These are phyloP conservation scores for Biancaea sappan DNA, from an alignment of 306 rosid species.

Conservation along the genomic window DNA sequence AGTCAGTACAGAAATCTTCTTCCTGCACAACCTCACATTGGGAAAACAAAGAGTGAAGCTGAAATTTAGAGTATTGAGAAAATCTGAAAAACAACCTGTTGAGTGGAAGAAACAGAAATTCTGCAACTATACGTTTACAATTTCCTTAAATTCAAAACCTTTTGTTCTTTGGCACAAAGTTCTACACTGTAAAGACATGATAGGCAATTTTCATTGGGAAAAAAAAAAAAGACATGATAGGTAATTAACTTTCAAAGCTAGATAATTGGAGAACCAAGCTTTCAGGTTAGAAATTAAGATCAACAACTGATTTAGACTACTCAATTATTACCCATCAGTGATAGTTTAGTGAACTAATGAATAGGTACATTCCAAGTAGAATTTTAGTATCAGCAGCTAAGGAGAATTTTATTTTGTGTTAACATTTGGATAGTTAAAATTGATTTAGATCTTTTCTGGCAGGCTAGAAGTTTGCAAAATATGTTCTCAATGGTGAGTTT, in stretches of 20 bases:
- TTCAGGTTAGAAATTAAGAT: constrained; percentile 5
- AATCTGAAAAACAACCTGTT: constrained; percentile 16
- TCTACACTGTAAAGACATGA: neutral
- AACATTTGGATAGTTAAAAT: neutral
- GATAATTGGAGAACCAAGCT: constrained; percentile 8
- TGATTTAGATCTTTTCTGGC: neutral
- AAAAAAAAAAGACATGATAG: neutral
- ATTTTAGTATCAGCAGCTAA: neutral
- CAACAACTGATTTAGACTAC: neutral
- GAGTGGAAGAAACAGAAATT: constrained; percentile 7
- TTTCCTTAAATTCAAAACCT: neutral
- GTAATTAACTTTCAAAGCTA: neutral
- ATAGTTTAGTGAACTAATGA: neutral
- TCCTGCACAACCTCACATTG: neutral
- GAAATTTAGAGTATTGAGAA: constrained; percentile 9
- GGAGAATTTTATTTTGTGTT: neutral
- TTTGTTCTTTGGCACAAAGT: neutral
- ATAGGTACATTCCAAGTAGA: neutral
- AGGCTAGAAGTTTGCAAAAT: neutral
- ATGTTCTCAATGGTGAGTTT: neutral
- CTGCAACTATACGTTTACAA: neutral
- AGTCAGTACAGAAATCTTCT: neutral
- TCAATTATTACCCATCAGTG: neutral
- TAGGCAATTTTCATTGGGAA: no score
- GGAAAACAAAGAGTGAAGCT: neutral